Evolutionary conservation across 2,329 filamentous ascomycete species (phyloP).

Genomic region (Exophiala aquamarina): DNA sequence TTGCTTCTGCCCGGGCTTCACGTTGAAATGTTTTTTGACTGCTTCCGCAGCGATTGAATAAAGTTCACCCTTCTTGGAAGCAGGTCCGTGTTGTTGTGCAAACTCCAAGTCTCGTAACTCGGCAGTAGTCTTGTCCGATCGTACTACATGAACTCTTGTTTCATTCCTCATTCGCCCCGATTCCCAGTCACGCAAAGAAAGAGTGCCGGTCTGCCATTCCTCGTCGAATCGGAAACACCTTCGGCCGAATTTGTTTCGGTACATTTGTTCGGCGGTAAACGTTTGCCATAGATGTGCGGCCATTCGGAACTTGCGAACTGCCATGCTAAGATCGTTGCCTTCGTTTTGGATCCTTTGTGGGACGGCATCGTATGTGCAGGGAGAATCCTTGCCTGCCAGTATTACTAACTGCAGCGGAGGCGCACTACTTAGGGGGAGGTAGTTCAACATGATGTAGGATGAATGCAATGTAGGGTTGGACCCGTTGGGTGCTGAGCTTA

Average conservation of each 20-base stretch:
- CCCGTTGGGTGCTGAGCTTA: constrained; percentile 61
- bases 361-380: constrained; percentile 77
- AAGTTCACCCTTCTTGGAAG: constrained; percentile 69
- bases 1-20: constrained; percentile 73
- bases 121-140: constrained; percentile 76
- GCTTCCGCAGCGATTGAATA: constrained; percentile 77
- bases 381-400: constrained; percentile 82
- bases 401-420: constrained; percentile 90
- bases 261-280: constrained; percentile 96
- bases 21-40: constrained; percentile 73
- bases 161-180: constrained; percentile 79
- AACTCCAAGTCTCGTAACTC: constrained; percentile 77
- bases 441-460: constrained; percentile 79
- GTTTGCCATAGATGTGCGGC: constrained; percentile 96
- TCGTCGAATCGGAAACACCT: constrained; percentile 90
- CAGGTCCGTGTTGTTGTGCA: constrained; percentile 73
- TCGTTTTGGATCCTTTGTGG: constrained; percentile 74
- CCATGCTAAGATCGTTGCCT: constrained; percentile 77
- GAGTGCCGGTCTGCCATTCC: constrained; percentile 83
- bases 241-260: constrained; percentile 79
- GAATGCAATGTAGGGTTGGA: constrained; percentile 71
- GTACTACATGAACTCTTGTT: constrained; percentile 83
- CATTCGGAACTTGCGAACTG: constrained; percentile 89
- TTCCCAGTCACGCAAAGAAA: constrained; percentile 72
- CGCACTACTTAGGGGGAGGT: constrained; percentile 73